Evolutionary conservation across 2,329 filamentous ascomycete species (phyloP), one percentile per base, ranked within the genome.

Genomic region (Colletotrichum caudatum): DNA sequence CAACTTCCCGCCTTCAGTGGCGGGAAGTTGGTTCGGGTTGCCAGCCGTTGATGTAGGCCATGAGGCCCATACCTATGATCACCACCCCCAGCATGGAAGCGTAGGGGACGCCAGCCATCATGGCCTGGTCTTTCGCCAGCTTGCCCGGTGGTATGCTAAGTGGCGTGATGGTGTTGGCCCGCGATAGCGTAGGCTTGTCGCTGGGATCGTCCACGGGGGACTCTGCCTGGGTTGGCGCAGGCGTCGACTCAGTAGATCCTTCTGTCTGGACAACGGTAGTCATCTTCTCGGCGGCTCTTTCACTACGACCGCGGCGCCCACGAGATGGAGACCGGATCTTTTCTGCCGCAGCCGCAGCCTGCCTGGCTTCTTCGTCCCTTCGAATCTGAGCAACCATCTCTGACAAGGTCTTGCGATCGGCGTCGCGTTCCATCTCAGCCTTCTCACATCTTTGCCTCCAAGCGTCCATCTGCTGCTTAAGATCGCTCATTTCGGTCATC

Each of bases 371-470:
- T 75, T 91, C 90, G 75, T 94, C 91, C 76, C 85, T 87, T 64
- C 94, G 90, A 67, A 98, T 92, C 75, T 92, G 91, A 76, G 93
- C 86, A 16, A 98, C 91, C 94, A 98, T 96, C 78, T 97, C 93
- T 1, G 93, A 91, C 56, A 99, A 83, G 1, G 92, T 92, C 80
- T 92, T 91, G 66, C 92, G 90, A 65, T 91, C 90, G 53, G 89
- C 86, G 66, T 92, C 90, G 57, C 92, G 89, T 76, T 97, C 94
- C 11, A 88, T 84, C 79, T 98, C 95, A 4, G 94, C 95, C 70
- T 85, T 87, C 80, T 97, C 93, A 11, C 94, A 94, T 39, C 94
- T 90, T 67, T 89, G 84, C 76, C 92, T 92, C 83, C 93, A 97
- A 8, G 86, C 83, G 65, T 96, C 92, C 78, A 97, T 91, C 79